Evolutionary conservation across 2,329 filamentous ascomycete genomes (phyloP).

Genomic region (Ophiosphaerella herpotricha): DNA sequence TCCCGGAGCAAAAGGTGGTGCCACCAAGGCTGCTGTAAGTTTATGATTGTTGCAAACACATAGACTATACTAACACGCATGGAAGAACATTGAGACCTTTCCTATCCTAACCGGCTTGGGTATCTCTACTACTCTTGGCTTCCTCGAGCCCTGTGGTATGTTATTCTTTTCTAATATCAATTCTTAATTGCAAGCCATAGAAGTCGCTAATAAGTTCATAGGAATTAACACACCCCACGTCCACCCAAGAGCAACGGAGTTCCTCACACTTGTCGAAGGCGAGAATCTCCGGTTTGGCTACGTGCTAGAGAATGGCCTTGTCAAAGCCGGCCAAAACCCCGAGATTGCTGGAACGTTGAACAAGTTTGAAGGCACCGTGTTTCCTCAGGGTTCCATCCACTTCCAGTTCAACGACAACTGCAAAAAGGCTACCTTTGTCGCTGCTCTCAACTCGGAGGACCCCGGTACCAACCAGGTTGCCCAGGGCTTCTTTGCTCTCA

Average conservation of each 20-base stretch:
- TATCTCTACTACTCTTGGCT: constrained; percentile 45
- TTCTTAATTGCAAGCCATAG: no score
- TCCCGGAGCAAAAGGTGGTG: constrained; percentile 59
- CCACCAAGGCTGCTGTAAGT: constrained; percentile 32
- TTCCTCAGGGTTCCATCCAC: constrained; percentile 54
- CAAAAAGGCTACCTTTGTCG: constrained; percentile 50
- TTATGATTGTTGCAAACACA: not conserved
- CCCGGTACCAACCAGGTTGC: constrained; percentile 50
- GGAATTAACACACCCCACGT: constrained; percentile 55
- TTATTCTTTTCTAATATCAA: no score
- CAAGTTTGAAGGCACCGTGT: constrained; percentile 53
- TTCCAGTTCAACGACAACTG: constrained; percentile 56
- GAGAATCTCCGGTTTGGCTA: constrained; percentile 50
- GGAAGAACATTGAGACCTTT: constrained; percentile 46
- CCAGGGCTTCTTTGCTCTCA: constrained; percentile 50
- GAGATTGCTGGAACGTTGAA: constrained; percentile 48
- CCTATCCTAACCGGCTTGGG: constrained; percentile 47
- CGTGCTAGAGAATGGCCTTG: constrained; percentile 54
- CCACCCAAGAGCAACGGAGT: constrained; percentile 56
- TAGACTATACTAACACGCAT: not conserved
- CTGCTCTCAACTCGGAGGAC: constrained; percentile 51
- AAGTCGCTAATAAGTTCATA: no score
- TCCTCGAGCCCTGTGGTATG: constrained; percentile 47
- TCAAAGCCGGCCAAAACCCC: constrained; percentile 34
- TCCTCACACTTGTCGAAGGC: constrained; percentile 52